Evolutionary conservation across 768 basidiomycete genomes (phyloP), one percentile per base, ranked within the genome.

Genomic region (Pholiota conissans): DNA sequence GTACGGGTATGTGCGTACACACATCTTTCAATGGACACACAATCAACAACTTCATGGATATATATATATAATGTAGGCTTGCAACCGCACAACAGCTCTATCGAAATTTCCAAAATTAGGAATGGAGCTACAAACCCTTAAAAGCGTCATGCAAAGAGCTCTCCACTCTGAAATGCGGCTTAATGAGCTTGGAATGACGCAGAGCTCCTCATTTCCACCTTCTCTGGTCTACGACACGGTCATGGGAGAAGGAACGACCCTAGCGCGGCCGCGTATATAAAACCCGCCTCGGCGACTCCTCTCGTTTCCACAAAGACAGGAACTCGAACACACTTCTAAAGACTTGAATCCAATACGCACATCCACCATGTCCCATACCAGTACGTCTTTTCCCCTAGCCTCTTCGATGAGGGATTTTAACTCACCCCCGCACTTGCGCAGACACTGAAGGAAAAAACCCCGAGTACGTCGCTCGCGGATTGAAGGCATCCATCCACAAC

Each of bases 401-500:
- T 10, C 2, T 22, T 2, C 3, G 22, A 8, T 26, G 42, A 8
- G 8, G 14, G n/a, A 6, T 16, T 18, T 49, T 20, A 3, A 28
- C 47, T 8, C 27, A 16, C 11, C 7, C 47, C 16, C 28, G 14
- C n/a, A n/a, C n/a, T n/a, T n/a, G n/a, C 13, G 13, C 20, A 32
- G 29, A n/a, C 18, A 4, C 13, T 3, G 20, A 50, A 35, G 10
- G 30, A 13, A 45, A 45, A 18, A 24, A 45, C 58, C 54, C 58
- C 13, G 64, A 63, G 18, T 62, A 68, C 30, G 65, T 69, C 47
- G 65, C 76, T 37, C 79, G 79, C 3, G 85, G 85, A 28, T 70
- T 82, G 57, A 84, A 84, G 63, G 83, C 84, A 14, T 72, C 84
- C 6, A 76, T 84, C 6, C 71, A 77, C 63, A 86, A 86, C 66